Conservation (phyloP, 192 early-diverging fungal genomes). For the Entomortierella chlamydospora region DNA sequence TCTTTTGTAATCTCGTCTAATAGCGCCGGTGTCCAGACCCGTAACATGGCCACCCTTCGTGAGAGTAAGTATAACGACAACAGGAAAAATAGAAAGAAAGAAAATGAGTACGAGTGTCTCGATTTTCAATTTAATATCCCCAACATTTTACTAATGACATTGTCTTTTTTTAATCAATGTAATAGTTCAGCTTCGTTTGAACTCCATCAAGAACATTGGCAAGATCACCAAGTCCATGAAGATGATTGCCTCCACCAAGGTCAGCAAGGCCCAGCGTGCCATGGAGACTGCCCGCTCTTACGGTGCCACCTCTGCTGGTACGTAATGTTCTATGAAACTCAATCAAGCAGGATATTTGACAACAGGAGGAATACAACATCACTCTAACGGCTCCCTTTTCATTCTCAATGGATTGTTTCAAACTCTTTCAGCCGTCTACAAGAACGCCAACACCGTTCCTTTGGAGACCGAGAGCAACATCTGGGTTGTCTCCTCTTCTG, state of each 20-base stretch:
- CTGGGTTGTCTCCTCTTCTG: conserved; percentile 88
- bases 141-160: neutral
- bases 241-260: conserved; percentile 99
- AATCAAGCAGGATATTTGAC: conserved; percentile 1
- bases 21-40: conserved; percentile 76
- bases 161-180: neutral
- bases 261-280: conserved; percentile 85
- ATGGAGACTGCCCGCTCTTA: conserved; percentile 91
- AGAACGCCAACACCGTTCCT: conserved; percentile 78
- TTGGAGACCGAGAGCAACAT: conserved; percentile 76
- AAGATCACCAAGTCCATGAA: conserved; percentile 99
- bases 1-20: conserved; percentile 1
- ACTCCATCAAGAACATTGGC: conserved; percentile 97
- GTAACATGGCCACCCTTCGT: conserved; percentile 95
- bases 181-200: conserved; percentile 91
- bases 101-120: too few relatives aligned
- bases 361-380: neutral
- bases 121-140: too few relatives aligned
- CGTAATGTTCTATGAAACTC: conserved; percentile 8
- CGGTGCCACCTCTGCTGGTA: conserved; percentile 72
- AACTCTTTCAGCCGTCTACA: conserved; percentile 70
- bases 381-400: neutral
- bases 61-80: conserved; percentile 90
- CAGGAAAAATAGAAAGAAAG: too few relatives aligned
- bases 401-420: neutral